Base-by-base conservation (phyloP, 352 stramenopile genomes). In the Phytophthora pistaciae region DNA sequence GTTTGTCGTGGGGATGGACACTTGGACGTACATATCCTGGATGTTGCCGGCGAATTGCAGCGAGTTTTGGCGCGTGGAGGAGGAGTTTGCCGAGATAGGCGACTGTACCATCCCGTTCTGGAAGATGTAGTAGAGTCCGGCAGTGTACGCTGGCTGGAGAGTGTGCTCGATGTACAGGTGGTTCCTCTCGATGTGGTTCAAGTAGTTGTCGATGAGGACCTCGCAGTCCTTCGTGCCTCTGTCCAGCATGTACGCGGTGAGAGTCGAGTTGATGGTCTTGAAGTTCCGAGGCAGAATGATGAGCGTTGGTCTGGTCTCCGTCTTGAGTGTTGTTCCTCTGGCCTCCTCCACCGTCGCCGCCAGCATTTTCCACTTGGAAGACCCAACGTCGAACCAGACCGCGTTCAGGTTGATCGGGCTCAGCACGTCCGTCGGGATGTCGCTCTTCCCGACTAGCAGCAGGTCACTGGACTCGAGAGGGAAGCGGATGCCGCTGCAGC, bases 91-190 rank as follows among this genome's bases (percentile, higher is more conserved):
- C 16, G 60, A 42, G 1, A 70, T 58, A 14, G 50, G 21, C 7
- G n/a, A 21, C 29, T 46, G 58, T 14, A 68, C 65, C 54, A 80
- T 53, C 0, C 52, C 79, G 33, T 78, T 74, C 33, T 87, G 71
- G 60, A 80, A 83, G 14, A 83, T 44, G 27, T 73, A 83, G 62
- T 71, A 83, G 16, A 77, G 66, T 1, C 74, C 77, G 0, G 74
- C 53, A 0, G 74, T 83, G 48, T 85, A 82, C n/a, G 68, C 59
- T 5, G 72, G 54, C 50, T 85, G 79, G 13, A 85, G 63, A 8
- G 64, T 81, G 36, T 66, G 44, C 21, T 84, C 77, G 20, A 82
- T 74, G 60, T 87, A 84, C 33, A 84, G 8, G 38, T 86, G 74
- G 23, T 84, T 84, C 50, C 64, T 72, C 25, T 80, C 68, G n/a